Evolutionary conservation across 371 early-diverging fungal genomes (phyloP), one percentile per base, ranked within the genome.

Genomic region (Syncephalis plumigaleata): DNA sequence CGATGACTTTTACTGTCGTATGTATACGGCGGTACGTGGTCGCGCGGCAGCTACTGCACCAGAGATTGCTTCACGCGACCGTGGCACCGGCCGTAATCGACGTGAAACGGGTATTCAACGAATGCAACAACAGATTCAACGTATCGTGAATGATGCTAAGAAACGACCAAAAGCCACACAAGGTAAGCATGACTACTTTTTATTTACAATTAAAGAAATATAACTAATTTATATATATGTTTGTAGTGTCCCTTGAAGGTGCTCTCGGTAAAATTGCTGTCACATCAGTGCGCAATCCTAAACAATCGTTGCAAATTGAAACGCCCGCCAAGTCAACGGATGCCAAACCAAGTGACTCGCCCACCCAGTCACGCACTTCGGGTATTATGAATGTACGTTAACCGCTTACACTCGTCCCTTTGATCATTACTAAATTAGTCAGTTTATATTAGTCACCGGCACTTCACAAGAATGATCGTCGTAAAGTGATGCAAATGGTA

Each of bases 1-100:
- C 1, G 94, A 92, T 49, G 94, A 93, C 55, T 95, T 90, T 53
- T 95, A 95, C 59, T 89, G 82, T 59, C 88, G 90, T 53, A 79
- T 91, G 42, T 89, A 80, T 61, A 22, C 48, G 44, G n/a, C 45
- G 38, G 38, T 46, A 20, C 22, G 47, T 47, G 36, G 51, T 40
- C 13, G 44, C 25, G 26, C 39, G 45, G 55, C 63, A 18, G 50
- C 51, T 48, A 50, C 36, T 43, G 24, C 50, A 54, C 44, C 47
- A 40, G 56, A 52, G 7, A 47, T 49, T 23, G 58, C 50, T 18
- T 39, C 51, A 22, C 53, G 48, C 15, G 43, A 31, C 4, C 31
- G 31, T 11, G 31, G 31, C 11, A 31, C 31, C 11, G 31, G 31
- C 11, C 31, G 51, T 26, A 36, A 46, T 9, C 58, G 63, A 31